Percentiles rank a stretch among this genome's conserved stretches.
Evolutionary conservation across 345 rosid genomes (phyloP).

Genomic region (Cardamine resedifolia): DNA sequence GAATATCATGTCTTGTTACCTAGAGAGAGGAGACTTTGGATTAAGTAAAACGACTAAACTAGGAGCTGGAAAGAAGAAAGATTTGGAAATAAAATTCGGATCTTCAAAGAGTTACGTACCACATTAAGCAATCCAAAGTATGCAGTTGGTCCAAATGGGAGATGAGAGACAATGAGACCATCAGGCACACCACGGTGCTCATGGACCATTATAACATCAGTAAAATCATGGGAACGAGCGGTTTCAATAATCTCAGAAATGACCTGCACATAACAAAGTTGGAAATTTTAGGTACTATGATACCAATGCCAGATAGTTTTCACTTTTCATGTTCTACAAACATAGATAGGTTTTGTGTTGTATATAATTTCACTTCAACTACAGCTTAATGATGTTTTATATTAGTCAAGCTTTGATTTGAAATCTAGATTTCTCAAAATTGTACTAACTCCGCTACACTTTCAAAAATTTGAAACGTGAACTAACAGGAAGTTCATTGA

Average conservation of each 20-base stretch:
- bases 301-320: too few relatives aligned
- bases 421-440: background rate
- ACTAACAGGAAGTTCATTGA: too few relatives aligned
- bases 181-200: constrained; percentile 93
- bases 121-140: constrained; percentile 86
- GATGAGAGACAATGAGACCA: constrained; percentile 76
- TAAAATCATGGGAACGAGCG: constrained; percentile 79
- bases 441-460: constrained; percentile 1
- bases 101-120: constrained; percentile 50
- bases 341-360: too few relatives aligned
- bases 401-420: background rate
- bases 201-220: constrained; percentile 88
- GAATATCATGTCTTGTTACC: constrained; percentile 95
- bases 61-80: constrained; percentile 1
- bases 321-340: too few relatives aligned
- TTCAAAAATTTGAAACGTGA: too few relatives aligned
- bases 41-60: background rate
- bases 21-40: constrained; percentile 31
- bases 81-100: background rate
- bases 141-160: constrained; percentile 97
- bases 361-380: too few relatives aligned
- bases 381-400: too few relatives aligned
- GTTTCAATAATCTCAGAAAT: constrained; percentile 88
- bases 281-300: background rate
- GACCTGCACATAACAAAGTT: constrained; percentile 49